These are phyloP conservation scores for Cystofilobasidium bisporidii DNA, from an alignment of 768 basidiomycete genomes.

Conservation along the genomic window DNA sequence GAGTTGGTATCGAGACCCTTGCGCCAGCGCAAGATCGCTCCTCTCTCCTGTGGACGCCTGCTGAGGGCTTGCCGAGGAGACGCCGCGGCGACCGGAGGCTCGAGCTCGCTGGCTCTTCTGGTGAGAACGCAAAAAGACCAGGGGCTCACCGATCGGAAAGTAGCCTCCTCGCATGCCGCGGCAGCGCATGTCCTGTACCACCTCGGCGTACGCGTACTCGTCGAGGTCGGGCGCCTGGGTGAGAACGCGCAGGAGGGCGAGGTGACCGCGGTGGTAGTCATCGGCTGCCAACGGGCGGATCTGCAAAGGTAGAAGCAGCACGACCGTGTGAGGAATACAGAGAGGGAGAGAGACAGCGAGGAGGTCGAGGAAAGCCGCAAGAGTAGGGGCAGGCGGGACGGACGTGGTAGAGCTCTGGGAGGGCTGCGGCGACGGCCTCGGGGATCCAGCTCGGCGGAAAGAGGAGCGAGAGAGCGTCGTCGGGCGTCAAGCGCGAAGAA, in stretches of 20 bases:
- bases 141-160: conserved; percentile 17
- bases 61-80: no score
- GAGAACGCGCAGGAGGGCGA: conserved; percentile 66
- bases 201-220: conserved; percentile 52
- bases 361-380: no score
- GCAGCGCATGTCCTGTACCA: conserved; percentile 16
- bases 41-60: no score
- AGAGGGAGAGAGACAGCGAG: no score
- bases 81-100: no score
- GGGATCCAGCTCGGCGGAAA: conserved; percentile 68
- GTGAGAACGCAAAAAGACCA: no score
- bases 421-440: conserved; percentile 49
- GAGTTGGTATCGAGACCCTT: no score
- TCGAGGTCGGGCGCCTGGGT: conserved; percentile 61
- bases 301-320: conserved; percentile 42
- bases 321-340: neutral
- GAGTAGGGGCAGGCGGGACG: conserved; percentile 32
- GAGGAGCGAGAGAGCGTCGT: conserved; percentile 61
- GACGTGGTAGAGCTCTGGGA: conserved; percentile 63
- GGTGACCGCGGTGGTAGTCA: conserved; percentile 73
- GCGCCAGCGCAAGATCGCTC: no score
- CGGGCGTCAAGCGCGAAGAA: conserved; percentile 47
- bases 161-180: conserved; percentile 19
- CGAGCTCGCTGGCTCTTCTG: no score
- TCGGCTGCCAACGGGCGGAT: conserved; percentile 80